Conservation (phyloP, 495 filamentous ascomycete species). For the Lasiosphaeriaceae sp. region DNA sequence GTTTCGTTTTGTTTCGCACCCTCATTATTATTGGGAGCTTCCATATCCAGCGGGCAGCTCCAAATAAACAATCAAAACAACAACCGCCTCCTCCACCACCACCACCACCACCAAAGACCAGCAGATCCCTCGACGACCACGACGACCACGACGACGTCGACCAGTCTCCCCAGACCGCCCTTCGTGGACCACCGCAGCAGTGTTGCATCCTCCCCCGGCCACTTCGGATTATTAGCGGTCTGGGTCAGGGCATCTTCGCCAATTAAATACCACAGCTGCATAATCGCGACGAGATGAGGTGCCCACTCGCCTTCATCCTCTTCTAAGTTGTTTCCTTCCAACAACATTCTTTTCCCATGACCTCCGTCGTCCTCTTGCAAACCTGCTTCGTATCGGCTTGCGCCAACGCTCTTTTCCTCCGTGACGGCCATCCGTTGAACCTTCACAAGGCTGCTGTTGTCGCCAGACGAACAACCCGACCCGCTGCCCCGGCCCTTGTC, state of each 20-base stretch:
- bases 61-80: too few species aligned
- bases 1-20: too few species aligned
- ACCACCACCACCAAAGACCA: neutral
- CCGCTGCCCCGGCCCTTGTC: conserved; percentile 1
- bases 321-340: conserved; percentile 19
- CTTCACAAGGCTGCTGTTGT: conserved; percentile 30
- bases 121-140: conserved; percentile 2
- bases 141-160: too few species aligned
- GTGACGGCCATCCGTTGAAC: conserved; percentile 29
- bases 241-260: conserved; percentile 20
- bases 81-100: too few species aligned
- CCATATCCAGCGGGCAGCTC: too few species aligned
- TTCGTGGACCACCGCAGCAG: neutral
- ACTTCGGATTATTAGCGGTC: too few species aligned
- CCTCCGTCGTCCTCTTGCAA: conserved; percentile 27
- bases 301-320: conserved; percentile 25
- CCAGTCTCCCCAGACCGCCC: neutral
- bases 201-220: neutral
- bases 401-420: conserved; percentile 33
- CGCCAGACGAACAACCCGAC: conserved; percentile 30
- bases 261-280: conserved; percentile 25
- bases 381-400: conserved; percentile 32
- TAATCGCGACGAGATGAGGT: conserved; percentile 33
- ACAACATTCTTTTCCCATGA: conserved; percentile 27
- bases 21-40: too few species aligned